A percentile compares a stretch with the other conserved stretches of the same genome.
Conservation (phyloP, 1,284 basidiomycete genomes). For the Sanghuangporus weigelae region DNA sequence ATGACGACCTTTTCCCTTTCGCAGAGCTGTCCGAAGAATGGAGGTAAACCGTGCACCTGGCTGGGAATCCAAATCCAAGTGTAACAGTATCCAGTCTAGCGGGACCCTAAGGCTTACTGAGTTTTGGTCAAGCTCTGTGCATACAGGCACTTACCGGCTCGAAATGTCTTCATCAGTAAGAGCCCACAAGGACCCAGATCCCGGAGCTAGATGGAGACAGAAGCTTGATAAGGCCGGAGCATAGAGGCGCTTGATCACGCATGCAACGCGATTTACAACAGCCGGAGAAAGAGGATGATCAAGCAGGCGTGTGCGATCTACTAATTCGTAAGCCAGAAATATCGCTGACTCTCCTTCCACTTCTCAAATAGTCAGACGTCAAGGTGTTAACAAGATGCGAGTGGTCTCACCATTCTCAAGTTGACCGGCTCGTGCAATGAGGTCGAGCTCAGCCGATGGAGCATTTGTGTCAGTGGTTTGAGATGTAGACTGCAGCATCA, state of each 20-base stretch:
- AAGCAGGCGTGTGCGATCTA: conserved; percentile 54
- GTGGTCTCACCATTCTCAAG: conserved; percentile 35
- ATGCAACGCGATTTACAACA: conserved; percentile 37
- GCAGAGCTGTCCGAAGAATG: not conserved
- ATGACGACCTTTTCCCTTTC: not conserved
- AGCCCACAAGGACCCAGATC: conserved; percentile 38
- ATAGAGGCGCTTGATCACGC: conserved; percentile 37
- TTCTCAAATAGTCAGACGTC: conserved; percentile 20
- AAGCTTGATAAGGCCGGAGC: conserved; percentile 39
- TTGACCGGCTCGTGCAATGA: conserved; percentile 39
- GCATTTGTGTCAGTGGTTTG: not conserved
- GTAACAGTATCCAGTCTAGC: conserved; percentile 43
- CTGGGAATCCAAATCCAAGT: conserved; percentile 21
- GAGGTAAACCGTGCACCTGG: not conserved
- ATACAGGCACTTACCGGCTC: not conserved
- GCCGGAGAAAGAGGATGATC: conserved; percentile 29
- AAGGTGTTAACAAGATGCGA: not conserved
- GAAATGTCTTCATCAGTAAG: not conserved
- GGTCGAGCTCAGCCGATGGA: conserved; percentile 29
- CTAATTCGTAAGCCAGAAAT: conserved; percentile 43
- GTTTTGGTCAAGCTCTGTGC: not conserved
- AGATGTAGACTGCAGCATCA: not conserved
- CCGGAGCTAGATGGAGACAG: conserved; percentile 38
- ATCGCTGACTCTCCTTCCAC: conserved; percentile 31
- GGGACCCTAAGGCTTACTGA: conserved; percentile 28